Percentiles rank a stretch among this genome's conserved stretches.
phyloP scores from a whole-genome alignment of 106 monocot species.

The Vanilla planifolia region DNA sequence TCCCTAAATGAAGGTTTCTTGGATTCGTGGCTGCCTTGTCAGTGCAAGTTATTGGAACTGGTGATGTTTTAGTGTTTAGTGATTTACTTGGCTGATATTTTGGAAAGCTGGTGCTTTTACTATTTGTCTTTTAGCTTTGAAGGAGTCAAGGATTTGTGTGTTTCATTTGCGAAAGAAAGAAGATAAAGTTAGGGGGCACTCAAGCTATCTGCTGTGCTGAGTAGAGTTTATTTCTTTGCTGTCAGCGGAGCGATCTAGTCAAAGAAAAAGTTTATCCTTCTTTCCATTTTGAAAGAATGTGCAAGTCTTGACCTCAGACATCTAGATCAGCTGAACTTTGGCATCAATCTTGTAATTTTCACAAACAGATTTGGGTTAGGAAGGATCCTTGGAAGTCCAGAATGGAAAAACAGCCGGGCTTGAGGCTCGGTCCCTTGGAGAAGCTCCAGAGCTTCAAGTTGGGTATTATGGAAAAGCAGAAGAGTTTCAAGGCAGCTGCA shows the following conservation, averaged over 20 bases:
- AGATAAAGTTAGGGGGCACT: neutral
- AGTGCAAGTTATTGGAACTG: neutral
- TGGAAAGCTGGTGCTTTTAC: neutral
- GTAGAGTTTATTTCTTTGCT: neutral
- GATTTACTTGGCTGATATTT: neutral
- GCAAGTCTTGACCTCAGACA: neutral
- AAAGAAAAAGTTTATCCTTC: neutral
- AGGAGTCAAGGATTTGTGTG: neutral
- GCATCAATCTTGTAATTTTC: neutral
- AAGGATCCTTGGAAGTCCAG: neutral
- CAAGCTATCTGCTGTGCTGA: neutral
- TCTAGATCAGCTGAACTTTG: neutral
- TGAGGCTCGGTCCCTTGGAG: neutral
- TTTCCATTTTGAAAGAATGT: neutral
- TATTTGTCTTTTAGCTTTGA: neutral
- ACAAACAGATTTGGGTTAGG: neutral
- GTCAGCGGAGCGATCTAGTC: neutral
- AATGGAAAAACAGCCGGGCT: constrained; percentile 3
- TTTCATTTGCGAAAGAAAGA: neutral
- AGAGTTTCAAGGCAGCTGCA: constrained; percentile 6
- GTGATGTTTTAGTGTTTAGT: neutral
- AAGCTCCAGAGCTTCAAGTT: constrained; percentile 3
- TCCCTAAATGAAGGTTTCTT: neutral
- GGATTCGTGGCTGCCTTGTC: neutral
- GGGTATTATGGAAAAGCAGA: constrained; percentile 3